These are phyloP conservation scores for Fusarium brachygibbosum DNA, from an alignment of 2,329 filamentous ascomycete species.

Conservation along the genomic window DNA sequence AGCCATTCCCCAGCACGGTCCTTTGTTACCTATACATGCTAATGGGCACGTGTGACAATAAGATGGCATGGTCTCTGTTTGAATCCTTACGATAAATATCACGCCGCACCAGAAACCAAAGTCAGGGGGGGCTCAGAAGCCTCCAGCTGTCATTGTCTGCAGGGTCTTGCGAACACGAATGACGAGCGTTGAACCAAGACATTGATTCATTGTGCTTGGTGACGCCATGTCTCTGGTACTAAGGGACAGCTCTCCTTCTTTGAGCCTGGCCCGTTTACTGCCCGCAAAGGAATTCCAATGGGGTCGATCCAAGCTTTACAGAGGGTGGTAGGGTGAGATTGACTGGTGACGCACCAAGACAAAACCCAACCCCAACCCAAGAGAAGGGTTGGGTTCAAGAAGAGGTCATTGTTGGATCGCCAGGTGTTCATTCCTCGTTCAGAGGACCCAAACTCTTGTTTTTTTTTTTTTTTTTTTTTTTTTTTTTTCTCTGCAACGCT, in stretches of 20 bases:
- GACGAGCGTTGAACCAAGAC: constrained; percentile 27
- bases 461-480: constrained; percentile 16
- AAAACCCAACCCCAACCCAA: constrained; percentile 20
- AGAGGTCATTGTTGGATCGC: constrained; percentile 24
- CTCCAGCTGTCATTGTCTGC: constrained; percentile 33
- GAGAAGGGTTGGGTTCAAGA: constrained; percentile 11
- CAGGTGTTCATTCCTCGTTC: constrained; percentile 27
- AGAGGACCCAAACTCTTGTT: constrained; percentile 15
- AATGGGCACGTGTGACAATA: constrained; percentile 26
- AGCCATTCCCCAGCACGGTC: constrained; percentile 8
- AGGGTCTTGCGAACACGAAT: constrained; percentile 38
- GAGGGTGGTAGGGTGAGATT: constrained; percentile 39
- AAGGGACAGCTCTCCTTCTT: constrained; percentile 33
- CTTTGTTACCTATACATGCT: constrained; percentile 14
- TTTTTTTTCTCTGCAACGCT: not conserved
- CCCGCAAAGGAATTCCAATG: constrained; percentile 33
- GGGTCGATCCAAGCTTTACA: constrained; percentile 15
- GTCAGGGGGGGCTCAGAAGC: constrained; percentile 31
- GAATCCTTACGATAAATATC: constrained; percentile 17
- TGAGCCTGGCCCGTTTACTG: constrained; percentile 25
- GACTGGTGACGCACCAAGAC: constrained; percentile 37
- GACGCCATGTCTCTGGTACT: constrained; percentile 36
- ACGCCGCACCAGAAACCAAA: constrained; percentile 24
- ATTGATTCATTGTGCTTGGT: constrained; percentile 31
- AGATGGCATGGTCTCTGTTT: constrained; percentile 8